Conservation (phyloP, 768 basidiomycete species). For the Nevesoporus exiguus region DNA sequence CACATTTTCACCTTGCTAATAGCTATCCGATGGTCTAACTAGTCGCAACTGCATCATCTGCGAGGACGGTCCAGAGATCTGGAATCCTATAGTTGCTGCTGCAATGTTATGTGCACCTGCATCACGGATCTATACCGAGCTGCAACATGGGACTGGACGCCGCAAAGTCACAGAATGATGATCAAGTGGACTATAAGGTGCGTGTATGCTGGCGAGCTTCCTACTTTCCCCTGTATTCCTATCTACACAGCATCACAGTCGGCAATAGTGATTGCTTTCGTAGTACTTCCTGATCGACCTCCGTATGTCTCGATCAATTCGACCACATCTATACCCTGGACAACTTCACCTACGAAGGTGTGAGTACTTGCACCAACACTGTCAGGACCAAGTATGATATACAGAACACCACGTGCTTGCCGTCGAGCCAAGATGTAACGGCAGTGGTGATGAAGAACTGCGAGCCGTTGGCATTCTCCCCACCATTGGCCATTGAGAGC, state of each 20-base stretch:
- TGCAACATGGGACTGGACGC: no score
- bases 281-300: not conserved
- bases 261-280: not conserved
- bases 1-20: no score
- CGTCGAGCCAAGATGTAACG: conserved; percentile 38
- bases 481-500: conserved; percentile 80
- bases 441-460: conserved; percentile 93
- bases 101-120: no score
- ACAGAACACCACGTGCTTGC: conserved; percentile 17
- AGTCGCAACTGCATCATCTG: no score
- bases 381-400: not conserved
- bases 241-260: not conserved
- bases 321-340: not conserved
- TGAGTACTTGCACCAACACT: not conserved
- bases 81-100: no score
- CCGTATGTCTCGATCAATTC: not conserved
- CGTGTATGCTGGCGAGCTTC: not conserved
- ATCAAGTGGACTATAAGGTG: not conserved
- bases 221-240: not conserved
- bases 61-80: no score
- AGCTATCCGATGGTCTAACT: no score
- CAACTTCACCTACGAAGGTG: conserved; percentile 6
- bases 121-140: no score
- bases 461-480: conserved; percentile 80
- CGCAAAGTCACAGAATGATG: not conserved